These are phyloP conservation scores for Aspergillus sp. DNA, from an alignment of 2,329 filamentous ascomycete species.

Conservation along the genomic window DNA sequence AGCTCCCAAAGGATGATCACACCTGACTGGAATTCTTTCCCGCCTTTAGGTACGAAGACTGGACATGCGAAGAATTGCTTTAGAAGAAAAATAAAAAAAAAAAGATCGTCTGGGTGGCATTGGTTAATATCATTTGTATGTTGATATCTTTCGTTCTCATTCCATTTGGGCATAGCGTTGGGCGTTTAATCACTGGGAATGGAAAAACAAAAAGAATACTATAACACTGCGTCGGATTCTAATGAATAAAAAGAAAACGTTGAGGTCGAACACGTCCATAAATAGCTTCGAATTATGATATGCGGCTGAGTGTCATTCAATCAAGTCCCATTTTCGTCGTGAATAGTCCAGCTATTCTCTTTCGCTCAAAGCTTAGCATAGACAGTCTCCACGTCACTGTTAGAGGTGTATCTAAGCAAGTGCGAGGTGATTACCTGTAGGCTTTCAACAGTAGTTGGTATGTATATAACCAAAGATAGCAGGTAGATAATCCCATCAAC, in stretches of 20 bases:
- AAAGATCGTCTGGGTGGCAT: conserved; percentile 5
- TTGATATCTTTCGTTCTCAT: conserved; percentile 12
- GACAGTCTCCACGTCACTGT: too few species aligned
- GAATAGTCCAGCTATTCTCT: too few species aligned
- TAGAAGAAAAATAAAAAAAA: conserved; percentile 21
- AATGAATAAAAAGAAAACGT: neutral
- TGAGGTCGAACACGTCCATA: neutral
- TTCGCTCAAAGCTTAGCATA: too few species aligned
- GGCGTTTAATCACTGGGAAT: conserved; percentile 25
- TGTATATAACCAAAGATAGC: too few species aligned
- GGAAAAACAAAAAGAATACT: conserved; percentile 11
- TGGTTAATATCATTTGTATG: conserved; percentile 18
- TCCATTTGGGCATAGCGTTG: conserved; percentile 34
- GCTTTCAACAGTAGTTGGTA: too few species aligned
- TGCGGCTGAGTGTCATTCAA: too few species aligned
- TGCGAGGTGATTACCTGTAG: too few species aligned
- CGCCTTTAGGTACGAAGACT: conserved; percentile 83
- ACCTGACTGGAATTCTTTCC: neutral
- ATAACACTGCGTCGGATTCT: conserved; percentile 1
- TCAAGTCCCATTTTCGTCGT: too few species aligned
- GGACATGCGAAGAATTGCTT: conserved; percentile 94
- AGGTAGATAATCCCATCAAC: too few species aligned
- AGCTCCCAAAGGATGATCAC: too few species aligned
- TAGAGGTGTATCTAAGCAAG: too few species aligned
- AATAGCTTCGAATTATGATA: too few species aligned